phyloP scores from a whole-genome alignment of 2,329 filamentous ascomycete genomes.

The Cladosporium oxysporum region DNA sequence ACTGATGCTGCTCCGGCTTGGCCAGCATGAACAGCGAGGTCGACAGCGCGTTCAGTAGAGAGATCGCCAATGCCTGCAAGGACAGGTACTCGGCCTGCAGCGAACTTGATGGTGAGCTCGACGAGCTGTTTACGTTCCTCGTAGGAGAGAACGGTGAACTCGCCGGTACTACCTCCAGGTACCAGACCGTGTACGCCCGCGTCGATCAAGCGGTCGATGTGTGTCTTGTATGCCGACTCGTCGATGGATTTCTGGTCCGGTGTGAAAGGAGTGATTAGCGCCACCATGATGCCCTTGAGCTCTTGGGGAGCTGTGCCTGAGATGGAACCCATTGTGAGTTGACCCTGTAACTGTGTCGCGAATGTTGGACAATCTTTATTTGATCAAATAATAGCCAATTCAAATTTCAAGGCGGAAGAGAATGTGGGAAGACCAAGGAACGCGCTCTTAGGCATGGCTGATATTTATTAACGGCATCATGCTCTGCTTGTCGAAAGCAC shows the following conservation, averaged over 20 bases:
- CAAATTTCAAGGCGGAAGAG: neutral
- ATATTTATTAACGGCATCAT: neutral
- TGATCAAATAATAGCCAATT: neutral
- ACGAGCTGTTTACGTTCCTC: conserved; percentile 51
- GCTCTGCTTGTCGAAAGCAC: neutral
- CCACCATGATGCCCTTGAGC: conserved; percentile 49
- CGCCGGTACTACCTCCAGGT: conserved; percentile 53
- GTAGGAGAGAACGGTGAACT: conserved; percentile 49
- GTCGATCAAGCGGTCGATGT: conserved; percentile 50
- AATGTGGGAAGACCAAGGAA: neutral
- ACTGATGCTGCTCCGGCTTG: conserved; percentile 23
- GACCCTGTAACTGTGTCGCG: neutral
- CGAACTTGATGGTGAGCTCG: conserved; percentile 42
- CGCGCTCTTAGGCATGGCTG: neutral
- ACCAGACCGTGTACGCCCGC: conserved; percentile 54
- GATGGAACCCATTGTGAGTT: conserved; percentile 3
- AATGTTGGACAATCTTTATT: neutral
- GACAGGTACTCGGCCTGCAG: conserved; percentile 45
- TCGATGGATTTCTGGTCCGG: conserved; percentile 47
- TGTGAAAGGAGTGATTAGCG: conserved; percentile 52
- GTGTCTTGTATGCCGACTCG: conserved; percentile 41
- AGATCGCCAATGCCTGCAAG: conserved; percentile 49
- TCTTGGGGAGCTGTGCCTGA: conserved; percentile 21
- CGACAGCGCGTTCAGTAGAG: conserved; percentile 44
- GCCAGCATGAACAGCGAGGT: conserved; percentile 45